These are phyloP conservation scores for Sarocladium brachiariae DNA, from an alignment of 2,329 filamentous ascomycete species.

Conservation along the genomic window DNA sequence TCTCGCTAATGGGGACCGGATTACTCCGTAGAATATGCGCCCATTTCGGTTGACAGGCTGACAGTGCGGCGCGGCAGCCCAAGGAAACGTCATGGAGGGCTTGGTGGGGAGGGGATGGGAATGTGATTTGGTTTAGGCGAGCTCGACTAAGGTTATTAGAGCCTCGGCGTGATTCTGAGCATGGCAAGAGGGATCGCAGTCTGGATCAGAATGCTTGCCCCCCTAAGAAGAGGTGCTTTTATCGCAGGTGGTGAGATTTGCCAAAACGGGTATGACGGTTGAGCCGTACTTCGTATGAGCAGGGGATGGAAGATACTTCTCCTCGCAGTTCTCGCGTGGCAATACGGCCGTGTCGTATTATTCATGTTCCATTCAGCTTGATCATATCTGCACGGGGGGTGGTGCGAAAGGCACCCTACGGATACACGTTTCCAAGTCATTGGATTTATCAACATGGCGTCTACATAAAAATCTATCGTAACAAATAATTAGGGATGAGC, in stretches of 20 bases:
- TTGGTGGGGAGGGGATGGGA: neutral
- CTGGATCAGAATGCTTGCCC: too few relatives aligned
- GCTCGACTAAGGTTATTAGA: too few relatives aligned
- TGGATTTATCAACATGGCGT: too few relatives aligned
- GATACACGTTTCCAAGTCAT: too few relatives aligned
- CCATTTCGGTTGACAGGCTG: slow-evolving; percentile 1
- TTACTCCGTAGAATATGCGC: neutral
- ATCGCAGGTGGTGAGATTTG: neutral
- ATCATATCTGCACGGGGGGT: too few relatives aligned
- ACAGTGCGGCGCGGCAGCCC: neutral
- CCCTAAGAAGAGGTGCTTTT: too few relatives aligned
- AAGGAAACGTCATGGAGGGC: neutral
- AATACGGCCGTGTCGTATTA: neutral
- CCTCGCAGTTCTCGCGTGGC: neutral
- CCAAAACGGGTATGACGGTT: neutral
- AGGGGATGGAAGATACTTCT: neutral
- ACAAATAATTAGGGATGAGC: neutral
- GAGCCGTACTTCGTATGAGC: neutral
- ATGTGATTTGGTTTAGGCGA: neutral
- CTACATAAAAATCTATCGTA: too few relatives aligned
- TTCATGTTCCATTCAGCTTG: too few relatives aligned
- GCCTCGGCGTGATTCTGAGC: too few relatives aligned
- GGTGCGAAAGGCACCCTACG: too few relatives aligned
- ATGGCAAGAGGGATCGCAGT: too few relatives aligned
- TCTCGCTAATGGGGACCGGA: too few relatives aligned